Percentiles rank a stretch among this genome's conserved stretches.
Conservation (phyloP, 2,329 filamentous ascomycete genomes). For the Aspergillus sp. region DNA sequence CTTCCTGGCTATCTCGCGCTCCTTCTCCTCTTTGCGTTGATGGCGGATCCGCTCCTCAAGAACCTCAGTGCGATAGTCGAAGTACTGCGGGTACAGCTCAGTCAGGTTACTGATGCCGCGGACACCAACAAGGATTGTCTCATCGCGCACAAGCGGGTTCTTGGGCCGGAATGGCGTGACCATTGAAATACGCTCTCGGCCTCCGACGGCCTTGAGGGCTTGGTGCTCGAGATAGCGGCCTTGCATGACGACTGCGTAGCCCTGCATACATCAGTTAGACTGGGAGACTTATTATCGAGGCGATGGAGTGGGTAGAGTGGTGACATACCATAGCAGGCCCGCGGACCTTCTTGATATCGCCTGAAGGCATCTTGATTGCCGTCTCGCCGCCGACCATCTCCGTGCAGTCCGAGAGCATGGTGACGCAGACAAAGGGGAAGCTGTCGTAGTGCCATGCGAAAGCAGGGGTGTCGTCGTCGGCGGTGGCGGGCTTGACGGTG, state of each 20-base stretch:
- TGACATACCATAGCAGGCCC: background rate
- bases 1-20: constrained; percentile 19
- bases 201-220: constrained; percentile 57
- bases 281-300: too few relatives aligned
- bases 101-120: constrained; percentile 55
- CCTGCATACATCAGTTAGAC: constrained; percentile 6
- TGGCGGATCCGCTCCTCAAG: constrained; percentile 55
- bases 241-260: constrained; percentile 58
- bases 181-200: constrained; percentile 61
- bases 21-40: constrained; percentile 40
- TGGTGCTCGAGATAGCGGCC: constrained; percentile 66
- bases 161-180: constrained; percentile 63
- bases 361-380: background rate
- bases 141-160: constrained; percentile 54
- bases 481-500: constrained; percentile 11
- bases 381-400: constrained; percentile 63
- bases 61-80: constrained; percentile 59
- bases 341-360: background rate
- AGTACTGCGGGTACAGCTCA: constrained; percentile 59
- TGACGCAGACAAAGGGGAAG: constrained; percentile 69
- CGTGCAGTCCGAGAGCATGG: constrained; percentile 64
- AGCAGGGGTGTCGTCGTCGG: constrained; percentile 49
- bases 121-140: constrained; percentile 58
- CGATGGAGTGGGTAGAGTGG: background rate
- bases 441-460: constrained; percentile 66